These are phyloP conservation scores for Termitomyces sp. DNA, from an alignment of 768 basidiomycete species.

Conservation along the genomic window DNA sequence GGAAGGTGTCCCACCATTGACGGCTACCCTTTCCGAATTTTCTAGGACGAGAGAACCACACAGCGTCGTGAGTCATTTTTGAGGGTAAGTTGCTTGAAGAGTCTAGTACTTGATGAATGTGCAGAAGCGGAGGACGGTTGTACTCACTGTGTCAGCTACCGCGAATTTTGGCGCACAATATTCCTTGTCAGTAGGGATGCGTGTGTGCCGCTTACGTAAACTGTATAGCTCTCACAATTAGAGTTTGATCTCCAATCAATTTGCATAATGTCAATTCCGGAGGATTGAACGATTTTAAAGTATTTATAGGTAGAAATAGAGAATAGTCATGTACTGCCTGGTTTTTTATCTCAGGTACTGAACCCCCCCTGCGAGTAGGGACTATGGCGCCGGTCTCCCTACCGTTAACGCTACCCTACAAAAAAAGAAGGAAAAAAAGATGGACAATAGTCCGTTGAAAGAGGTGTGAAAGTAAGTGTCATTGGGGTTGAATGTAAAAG, in stretches of 20 bases:
- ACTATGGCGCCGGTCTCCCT: too few relatives aligned
- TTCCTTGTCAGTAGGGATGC: conserved; percentile 11
- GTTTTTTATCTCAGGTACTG: too few relatives aligned
- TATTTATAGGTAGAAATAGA: too few relatives aligned
- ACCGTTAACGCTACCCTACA: too few relatives aligned
- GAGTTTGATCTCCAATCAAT: conserved; percentile 31
- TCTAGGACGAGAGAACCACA: conserved; percentile 96
- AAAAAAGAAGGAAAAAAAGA: too few relatives aligned
- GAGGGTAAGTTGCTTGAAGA: conserved; percentile 13
- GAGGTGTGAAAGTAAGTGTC: too few relatives aligned
- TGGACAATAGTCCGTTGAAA: too few relatives aligned
- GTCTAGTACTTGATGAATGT: conserved; percentile 1
- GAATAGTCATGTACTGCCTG: too few relatives aligned
- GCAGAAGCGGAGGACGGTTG: neutral
- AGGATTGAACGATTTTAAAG: too few relatives aligned
- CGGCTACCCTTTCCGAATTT: conserved; percentile 94
- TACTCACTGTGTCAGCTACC: conserved; percentile 21
- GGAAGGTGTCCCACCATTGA: conserved; percentile 65
- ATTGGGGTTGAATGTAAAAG: too few relatives aligned
- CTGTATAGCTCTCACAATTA: conserved; percentile 29
- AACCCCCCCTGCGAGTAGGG: too few relatives aligned
- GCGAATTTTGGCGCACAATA: conserved; percentile 9
- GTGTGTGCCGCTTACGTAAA: conserved; percentile 28
- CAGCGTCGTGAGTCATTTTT: conserved; percentile 96
- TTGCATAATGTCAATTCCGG: conserved; percentile 27